Conservation (phyloP, 257 asterid genomes). For the Przewalskia tangutica region DNA sequence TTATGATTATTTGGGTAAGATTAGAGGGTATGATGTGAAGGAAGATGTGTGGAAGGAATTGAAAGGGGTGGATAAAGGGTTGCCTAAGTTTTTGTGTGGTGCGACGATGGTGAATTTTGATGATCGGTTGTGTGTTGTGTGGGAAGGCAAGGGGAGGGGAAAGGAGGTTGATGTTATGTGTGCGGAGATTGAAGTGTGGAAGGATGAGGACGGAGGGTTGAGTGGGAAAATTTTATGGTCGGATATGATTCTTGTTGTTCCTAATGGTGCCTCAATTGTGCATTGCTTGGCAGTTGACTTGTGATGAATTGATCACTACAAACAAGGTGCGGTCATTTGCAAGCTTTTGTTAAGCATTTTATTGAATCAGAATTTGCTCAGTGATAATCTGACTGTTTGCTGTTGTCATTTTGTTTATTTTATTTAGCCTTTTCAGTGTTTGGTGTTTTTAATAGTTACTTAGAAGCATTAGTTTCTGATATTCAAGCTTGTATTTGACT, state of each 20-base stretch:
- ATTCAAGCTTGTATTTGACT: not conserved
- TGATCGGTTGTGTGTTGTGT: constrained; percentile 75
- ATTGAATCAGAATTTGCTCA: not conserved
- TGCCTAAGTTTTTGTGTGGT: constrained; percentile 76
- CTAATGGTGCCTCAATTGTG: constrained; percentile 58
- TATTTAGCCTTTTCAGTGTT: not conserved
- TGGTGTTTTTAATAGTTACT: not conserved
- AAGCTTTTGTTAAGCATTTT: not conserved
- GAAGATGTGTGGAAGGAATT: constrained; percentile 66
- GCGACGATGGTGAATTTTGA: constrained; percentile 79
- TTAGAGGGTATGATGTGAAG: constrained; percentile 64
- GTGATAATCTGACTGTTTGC: not conserved
- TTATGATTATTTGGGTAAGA: constrained; percentile 80
- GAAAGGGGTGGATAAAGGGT: constrained; percentile 57
- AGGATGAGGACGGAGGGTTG: constrained; percentile 50
- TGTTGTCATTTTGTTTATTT: not conserved
- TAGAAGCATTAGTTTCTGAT: not conserved
- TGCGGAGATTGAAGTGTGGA: constrained; percentile 65
- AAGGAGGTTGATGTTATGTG: constrained; percentile 69
- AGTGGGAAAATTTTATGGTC: constrained; percentile 51
- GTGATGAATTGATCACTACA: constrained; percentile 17
- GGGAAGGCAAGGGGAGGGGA: constrained; percentile 72
- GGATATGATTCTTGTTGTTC: constrained; percentile 55
- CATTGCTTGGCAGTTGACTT: constrained; percentile 70
- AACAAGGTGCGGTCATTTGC: not conserved